Evolutionary conservation across 371 early-diverging fungal genomes (phyloP).

Genomic region (Syncephalastrum monosporum): DNA sequence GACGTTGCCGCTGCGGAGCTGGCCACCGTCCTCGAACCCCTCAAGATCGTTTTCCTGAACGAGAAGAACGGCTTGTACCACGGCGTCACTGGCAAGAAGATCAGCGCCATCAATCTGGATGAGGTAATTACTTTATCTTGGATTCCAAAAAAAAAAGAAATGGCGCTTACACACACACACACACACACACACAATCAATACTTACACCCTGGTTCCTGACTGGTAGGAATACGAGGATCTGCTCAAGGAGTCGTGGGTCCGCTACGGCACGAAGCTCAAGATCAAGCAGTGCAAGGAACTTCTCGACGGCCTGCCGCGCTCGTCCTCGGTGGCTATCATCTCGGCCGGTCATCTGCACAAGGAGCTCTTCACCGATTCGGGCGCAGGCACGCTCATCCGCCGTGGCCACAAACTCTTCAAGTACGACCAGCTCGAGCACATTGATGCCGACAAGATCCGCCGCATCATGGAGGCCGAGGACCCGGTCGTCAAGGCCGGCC

Average conservation of each 20-base stretch:
- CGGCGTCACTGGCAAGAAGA: slow-evolving; percentile 89
- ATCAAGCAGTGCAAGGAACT: slow-evolving; percentile 94
- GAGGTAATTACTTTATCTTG: slow-evolving; percentile 60
- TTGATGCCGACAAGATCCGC: slow-evolving; percentile 85
- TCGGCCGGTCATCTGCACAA: slow-evolving; percentile 95
- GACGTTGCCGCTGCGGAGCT: slow-evolving; percentile 97
- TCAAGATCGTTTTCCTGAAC: slow-evolving; percentile 95
- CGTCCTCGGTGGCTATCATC: slow-evolving; percentile 95
- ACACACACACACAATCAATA: too few relatives aligned
- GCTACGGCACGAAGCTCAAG: slow-evolving; percentile 95
- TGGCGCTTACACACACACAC: neutral
- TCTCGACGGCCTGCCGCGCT: slow-evolving; percentile 89
- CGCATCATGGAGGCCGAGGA: slow-evolving; percentile 79
- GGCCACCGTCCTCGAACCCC: slow-evolving; percentile 92
- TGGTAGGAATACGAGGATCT: slow-evolving; percentile 71
- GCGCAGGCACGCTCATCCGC: slow-evolving; percentile 94
- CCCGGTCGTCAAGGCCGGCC: slow-evolving; percentile 63
- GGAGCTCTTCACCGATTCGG: slow-evolving; percentile 95
- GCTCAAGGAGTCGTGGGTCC: slow-evolving; percentile 93
- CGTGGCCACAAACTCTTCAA: slow-evolving; percentile 88
- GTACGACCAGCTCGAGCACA: slow-evolving; percentile 57
- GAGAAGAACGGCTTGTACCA: slow-evolving; percentile 94
- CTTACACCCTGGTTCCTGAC: neutral
- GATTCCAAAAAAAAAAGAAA: neutral
- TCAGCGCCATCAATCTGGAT: slow-evolving; percentile 93